phyloP scores from a whole-genome alignment of 202 grass and related monocot species.

The Carex arenaria region DNA sequence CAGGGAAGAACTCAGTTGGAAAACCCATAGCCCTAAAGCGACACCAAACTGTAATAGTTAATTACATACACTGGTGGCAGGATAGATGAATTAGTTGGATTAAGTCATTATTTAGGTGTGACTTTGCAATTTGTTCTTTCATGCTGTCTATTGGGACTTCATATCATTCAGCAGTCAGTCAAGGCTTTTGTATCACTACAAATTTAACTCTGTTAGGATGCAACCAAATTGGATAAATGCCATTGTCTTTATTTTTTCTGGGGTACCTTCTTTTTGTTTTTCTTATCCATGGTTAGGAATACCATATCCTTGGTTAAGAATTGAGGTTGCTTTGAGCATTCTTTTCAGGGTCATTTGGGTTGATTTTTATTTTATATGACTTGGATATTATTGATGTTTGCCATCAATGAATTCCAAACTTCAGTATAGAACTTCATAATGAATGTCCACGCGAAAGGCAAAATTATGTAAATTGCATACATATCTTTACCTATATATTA shows the following conservation, averaged over 20 bases:
- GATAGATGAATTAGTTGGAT: neutral
- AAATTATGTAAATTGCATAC: neutral
- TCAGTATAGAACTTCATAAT: neutral
- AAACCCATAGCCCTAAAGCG: conserved; percentile 84
- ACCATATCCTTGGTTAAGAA: neutral
- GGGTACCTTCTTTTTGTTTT: neutral
- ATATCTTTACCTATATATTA: conserved; percentile 80
- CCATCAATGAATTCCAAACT: neutral
- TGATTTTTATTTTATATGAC: neutral
- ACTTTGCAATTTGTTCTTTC: neutral
- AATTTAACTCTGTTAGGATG: neutral
- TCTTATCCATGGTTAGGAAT: neutral
- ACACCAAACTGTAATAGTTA: conserved; percentile 12
- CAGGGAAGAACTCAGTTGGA: conserved; percentile 88
- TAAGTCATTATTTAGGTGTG: neutral
- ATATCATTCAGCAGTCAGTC: neutral
- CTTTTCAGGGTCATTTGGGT: neutral
- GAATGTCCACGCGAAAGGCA: neutral
- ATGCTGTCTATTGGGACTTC: neutral
- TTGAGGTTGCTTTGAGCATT: neutral
- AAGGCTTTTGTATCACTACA: neutral
- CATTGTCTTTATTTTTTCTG: neutral
- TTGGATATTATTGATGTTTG: neutral
- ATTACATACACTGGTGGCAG: neutral
- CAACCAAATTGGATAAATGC: neutral